A percentile compares a stretch with the other conserved stretches of the same genome.
Conservation (phyloP, 176 grass and related monocot genomes). For the Juncus effusus region DNA sequence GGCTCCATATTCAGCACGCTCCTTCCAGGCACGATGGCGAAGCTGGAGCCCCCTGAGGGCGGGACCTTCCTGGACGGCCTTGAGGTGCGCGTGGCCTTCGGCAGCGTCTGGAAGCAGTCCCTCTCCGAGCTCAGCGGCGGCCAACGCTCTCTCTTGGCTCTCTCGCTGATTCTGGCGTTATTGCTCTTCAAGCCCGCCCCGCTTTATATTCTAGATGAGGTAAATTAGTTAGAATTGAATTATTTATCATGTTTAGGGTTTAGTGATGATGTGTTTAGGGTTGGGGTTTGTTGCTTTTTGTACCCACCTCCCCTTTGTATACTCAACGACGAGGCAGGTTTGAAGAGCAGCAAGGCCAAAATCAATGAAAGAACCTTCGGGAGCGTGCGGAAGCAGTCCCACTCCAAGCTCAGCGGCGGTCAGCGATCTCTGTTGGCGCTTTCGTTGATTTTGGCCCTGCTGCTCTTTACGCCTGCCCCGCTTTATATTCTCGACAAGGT, state of each 20-base stretch:
- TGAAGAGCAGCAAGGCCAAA: constrained; percentile 90
- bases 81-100: constrained; percentile 96
- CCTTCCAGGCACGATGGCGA: constrained; percentile 92
- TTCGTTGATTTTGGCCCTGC: constrained; percentile 86
- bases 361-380: constrained; percentile 92
- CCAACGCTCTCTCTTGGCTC: constrained; percentile 92
- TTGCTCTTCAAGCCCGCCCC: constrained; percentile 98
- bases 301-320: constrained; percentile 48
- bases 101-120: constrained; percentile 97
- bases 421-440: constrained; percentile 93
- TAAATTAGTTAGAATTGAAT: constrained; percentile 15
- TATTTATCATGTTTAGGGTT: too few relatives aligned
- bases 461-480: constrained; percentile 95
- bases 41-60: constrained; percentile 91
- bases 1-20: constrained; percentile 95
- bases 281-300: constrained; percentile 56
- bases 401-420: constrained; percentile 92
- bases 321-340: constrained; percentile 50
- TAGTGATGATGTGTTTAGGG: too few relatives aligned
- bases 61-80: constrained; percentile 91
- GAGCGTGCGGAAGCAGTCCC: constrained; percentile 87
- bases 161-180: constrained; percentile 89
- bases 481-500: constrained; percentile 99
- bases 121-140: constrained; percentile 96
- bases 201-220: constrained; percentile 98